Evolutionary conservation across 345 rosid genomes (phyloP).

Genomic region (Xanthoceras sorbifolium): DNA sequence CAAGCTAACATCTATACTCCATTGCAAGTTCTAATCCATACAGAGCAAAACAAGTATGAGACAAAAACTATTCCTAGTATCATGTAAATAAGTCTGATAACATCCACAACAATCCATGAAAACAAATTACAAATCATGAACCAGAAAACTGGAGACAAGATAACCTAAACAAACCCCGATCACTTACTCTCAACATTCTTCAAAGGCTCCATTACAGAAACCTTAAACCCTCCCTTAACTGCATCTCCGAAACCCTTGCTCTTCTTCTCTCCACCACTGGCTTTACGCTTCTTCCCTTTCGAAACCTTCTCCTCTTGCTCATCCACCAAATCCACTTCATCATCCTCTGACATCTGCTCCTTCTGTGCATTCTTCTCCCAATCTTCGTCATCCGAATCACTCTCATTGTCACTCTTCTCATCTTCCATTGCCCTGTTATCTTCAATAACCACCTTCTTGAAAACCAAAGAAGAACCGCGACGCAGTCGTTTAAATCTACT

Average conservation of each 20-base stretch:
- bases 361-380: slow-evolving; percentile 61
- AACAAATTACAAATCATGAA: neutral
- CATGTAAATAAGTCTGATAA: neutral
- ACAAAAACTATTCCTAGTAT: neutral
- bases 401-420: slow-evolving; percentile 36
- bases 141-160: neutral
- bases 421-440: slow-evolving; percentile 45
- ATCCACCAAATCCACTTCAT: slow-evolving; percentile 60
- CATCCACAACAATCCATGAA: neutral
- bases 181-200: slow-evolving; percentile 51
- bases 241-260: slow-evolving; percentile 31
- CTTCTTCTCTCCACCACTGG: slow-evolving; percentile 48
- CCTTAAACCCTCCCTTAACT: slow-evolving; percentile 34
- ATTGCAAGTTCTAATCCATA: neutral
- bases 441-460: slow-evolving; percentile 53
- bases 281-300: slow-evolving; percentile 53
- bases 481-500: slow-evolving; percentile 62
- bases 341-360: slow-evolving; percentile 46
- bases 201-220: slow-evolving; percentile 42
- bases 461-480: slow-evolving; percentile 45
- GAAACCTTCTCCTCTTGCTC: slow-evolving; percentile 47
- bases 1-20: neutral
- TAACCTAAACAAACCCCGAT: neutral
- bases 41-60: neutral
- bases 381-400: slow-evolving; percentile 80